Base-by-base conservation (phyloP, 176 grass and related monocot species). In the Cymbopogon citratus region DNA sequence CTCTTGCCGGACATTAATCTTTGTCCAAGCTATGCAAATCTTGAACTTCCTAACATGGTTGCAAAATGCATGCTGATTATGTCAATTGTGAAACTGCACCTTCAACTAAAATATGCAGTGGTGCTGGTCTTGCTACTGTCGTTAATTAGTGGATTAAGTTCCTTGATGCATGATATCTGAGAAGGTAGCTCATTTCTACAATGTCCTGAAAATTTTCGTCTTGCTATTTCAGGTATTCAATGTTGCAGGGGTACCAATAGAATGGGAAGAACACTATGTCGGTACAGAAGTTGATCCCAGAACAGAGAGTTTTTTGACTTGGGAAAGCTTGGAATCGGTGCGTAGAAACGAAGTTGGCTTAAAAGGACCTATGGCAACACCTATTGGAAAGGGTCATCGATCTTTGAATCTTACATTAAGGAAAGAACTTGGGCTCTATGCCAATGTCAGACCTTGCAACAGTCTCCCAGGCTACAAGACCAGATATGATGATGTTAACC, bases 291-390 rank as follows among this genome's bases (percentile, higher is more conserved):
- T 98, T 74, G 92, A 98, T 66, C 92, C 96, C 59, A 95, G 89
- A 74, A 98, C 96, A 85, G 84, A 98, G 80, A 98, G 96, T 85
- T 93, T 93, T 90, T 86, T 98, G 60, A 98, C 96, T 80, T 93
- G 87, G 96, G 96, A 98, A 77, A 98, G 90, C 85, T 83, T 98
- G 31, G 91, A 98, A 70, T 98, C 96, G 0, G 92, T 98, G 70
- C 92, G 89, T 60, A 91, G 43, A 82, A 95, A 98, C 88, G 88
- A 91, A 83, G 92, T 98, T 71, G 96, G 96, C 49, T 79, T 98
- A 80, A 98, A 98, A 81, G 96, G 96, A 28, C 96, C 96, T 83
- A 98, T 98, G 96, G 96, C 96, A 74, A 98, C 96, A 44, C 96
- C 96, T 66, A 95, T 98, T 90, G 92, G 96, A 76, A 98, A 98